Evolutionary conservation across 225 moss, liverwort and hornwort species (phyloP), one percentile per base, ranked within the genome.

Genomic region (Marchantia polymorpha): DNA sequence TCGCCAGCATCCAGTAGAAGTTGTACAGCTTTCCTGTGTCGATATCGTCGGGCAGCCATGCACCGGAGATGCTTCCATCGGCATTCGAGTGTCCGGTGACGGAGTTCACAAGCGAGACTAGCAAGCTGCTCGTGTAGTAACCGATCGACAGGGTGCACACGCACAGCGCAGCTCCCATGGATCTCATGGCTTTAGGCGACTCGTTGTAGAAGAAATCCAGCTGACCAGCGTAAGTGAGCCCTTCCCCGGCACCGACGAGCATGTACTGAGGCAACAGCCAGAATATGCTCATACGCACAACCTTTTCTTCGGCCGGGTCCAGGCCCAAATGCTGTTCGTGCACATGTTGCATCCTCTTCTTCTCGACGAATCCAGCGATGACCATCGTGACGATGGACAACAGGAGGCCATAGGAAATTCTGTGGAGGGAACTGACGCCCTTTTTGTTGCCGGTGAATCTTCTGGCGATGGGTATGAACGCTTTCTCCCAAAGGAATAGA

Each of bases 121-220:
- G 76, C 27, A 20, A 82, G 31, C 88, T 87, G 72, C 94, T 92
- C 20, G 84, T 69, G 69, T 94, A 91, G 29, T 91, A 90, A 67
- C 91, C 90, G 46, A 91, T 88, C 0, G 92, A 92, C 7, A 92
- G 85, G 64, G 94, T 92, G 91, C 91, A 90, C 13, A 90, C 91
- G 83, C 90, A 91, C 67, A 96, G 83, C 3, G 96, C 94, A 7
- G 91, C 89, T 31, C 96, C 96, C 69, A 92, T 90, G 51, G 91
- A 91, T 82, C 89, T 87, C 92, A 94, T 91, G 64, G 78, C 82
- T 71, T 92, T 94, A 12, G 96, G 96, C 68, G 86, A 89, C 80
- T 96, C 94, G 55, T 96, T 92, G 82, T 94, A 94, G 85, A 94
- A 96, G 53, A 96, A 94, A 63, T 96, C 96, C 47, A 96, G 86